phyloP scores from a whole-genome alignment of 768 basidiomycete species.

The Leccinum rimulosum region DNA sequence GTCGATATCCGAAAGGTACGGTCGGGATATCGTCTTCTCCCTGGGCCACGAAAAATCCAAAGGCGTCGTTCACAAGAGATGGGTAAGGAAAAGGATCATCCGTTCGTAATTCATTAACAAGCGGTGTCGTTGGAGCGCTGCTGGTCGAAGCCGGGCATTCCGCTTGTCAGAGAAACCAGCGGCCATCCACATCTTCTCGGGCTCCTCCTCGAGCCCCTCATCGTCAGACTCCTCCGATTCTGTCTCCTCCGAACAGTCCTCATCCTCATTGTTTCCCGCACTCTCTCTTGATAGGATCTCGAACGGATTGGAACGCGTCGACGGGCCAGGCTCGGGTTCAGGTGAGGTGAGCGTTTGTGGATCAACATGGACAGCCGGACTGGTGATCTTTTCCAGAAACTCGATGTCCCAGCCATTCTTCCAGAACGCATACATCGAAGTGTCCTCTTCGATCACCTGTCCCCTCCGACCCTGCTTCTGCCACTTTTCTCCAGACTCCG shows the following conservation, averaged over 20 bases:
- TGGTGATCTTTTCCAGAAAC: constrained; percentile 36
- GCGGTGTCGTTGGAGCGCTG: too few species aligned
- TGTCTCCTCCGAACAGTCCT: constrained; percentile 2
- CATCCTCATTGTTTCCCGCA: neutral
- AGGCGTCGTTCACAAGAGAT: constrained; percentile 25
- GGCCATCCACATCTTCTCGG: constrained; percentile 34
- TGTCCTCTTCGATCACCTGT: constrained; percentile 19
- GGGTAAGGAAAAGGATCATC: neutral
- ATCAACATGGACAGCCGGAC: neutral
- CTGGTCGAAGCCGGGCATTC: too few species aligned
- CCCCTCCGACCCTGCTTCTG: constrained; percentile 30
- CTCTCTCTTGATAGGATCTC: constrained; percentile 6
- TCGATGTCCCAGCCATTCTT: constrained; percentile 42
- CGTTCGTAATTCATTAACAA: too few species aligned
- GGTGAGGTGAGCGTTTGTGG: neutral
- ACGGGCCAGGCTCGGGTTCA: constrained; percentile 4
- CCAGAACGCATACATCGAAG: constrained; percentile 53
- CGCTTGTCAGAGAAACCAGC: neutral
- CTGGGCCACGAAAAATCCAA: constrained; percentile 38
- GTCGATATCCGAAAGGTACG: constrained; percentile 37
- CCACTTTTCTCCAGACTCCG: constrained; percentile 34
- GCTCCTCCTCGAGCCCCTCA: neutral
- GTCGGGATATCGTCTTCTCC: constrained; percentile 37
- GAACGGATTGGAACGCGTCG: constrained; percentile 17
- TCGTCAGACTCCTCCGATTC: too few species aligned